phyloP scores from a whole-genome alignment of 139 green algal genomes.

The Zygnema circumcarinatum region DNA sequence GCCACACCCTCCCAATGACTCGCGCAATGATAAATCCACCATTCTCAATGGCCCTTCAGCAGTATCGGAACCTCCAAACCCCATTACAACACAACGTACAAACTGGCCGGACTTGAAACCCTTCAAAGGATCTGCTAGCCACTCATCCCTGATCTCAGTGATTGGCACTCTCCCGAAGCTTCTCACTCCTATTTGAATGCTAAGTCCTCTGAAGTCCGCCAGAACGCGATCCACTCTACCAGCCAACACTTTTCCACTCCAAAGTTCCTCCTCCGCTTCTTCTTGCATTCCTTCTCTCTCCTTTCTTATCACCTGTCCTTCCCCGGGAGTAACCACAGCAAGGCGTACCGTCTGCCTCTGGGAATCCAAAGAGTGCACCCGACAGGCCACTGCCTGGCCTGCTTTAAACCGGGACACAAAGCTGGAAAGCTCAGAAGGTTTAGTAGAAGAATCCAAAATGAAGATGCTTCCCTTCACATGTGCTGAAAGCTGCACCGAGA shows the following conservation, averaged over 20 bases:
- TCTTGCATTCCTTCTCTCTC: not conserved
- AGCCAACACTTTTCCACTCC: slow-evolving; percentile 61
- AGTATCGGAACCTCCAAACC: not conserved
- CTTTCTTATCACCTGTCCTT: not conserved
- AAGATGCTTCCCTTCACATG: slow-evolving; percentile 61
- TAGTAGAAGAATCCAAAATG: slow-evolving; percentile 62
- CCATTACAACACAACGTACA: slow-evolving; percentile 59
- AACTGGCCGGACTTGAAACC: slow-evolving; percentile 55
- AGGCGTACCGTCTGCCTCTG: not conserved
- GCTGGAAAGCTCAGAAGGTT: slow-evolving; percentile 34
- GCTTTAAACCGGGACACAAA: slow-evolving; percentile 28
- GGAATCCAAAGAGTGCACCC: not conserved
- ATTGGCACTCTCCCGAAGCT: slow-evolving; percentile 68
- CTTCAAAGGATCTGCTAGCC: slow-evolving; percentile 25
- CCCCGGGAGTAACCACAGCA: not conserved
- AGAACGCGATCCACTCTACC: slow-evolving; percentile 62
- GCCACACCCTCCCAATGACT: slow-evolving; percentile 64
- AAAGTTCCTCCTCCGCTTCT: slow-evolving; percentile 6
- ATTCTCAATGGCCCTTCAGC: not conserved
- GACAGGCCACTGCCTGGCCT: slow-evolving; percentile 21
- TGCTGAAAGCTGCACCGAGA: slow-evolving; percentile 22
- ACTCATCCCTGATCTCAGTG: slow-evolving; percentile 82
- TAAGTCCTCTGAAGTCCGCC: slow-evolving; percentile 66
- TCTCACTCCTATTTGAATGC: slow-evolving; percentile 68
- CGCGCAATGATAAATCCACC: slow-evolving; percentile 69